phyloP scores from a whole-genome alignment of 192 early-diverging fungal genomes.

The Mortierella antarctica region DNA sequence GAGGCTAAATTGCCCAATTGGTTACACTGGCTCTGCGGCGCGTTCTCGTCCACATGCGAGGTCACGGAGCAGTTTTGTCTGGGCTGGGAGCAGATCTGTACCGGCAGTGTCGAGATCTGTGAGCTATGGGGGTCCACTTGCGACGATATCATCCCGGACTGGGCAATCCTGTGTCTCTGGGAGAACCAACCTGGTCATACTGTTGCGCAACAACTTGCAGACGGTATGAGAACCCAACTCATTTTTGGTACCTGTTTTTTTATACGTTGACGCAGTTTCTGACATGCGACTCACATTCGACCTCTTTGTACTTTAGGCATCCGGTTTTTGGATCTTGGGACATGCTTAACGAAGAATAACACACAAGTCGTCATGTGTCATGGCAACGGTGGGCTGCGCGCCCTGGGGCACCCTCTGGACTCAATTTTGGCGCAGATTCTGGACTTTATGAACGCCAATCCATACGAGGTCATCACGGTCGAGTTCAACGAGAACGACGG shows the following conservation, averaged over 20 bases:
- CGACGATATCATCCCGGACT: constrained; percentile 24
- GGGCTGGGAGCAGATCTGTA: constrained; percentile 49
- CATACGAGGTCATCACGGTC: constrained; percentile 52
- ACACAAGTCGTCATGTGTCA: constrained; percentile 48
- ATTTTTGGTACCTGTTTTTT: background rate
- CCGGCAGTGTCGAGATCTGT: constrained; percentile 37
- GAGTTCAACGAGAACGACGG: constrained; percentile 55
- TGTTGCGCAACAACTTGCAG: constrained; percentile 40
- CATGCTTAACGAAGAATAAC: constrained; percentile 45
- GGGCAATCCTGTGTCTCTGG: constrained; percentile 50
- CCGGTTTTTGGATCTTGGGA: constrained; percentile 53
- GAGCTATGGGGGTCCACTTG: constrained; percentile 42
- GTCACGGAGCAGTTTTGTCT: constrained; percentile 47
- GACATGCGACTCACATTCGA: background rate
- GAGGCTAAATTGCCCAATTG: constrained; percentile 26
- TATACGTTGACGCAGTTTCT: too few species aligned
- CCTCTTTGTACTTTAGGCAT: constrained; percentile 34
- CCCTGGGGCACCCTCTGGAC: constrained; percentile 42
- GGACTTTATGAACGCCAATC: constrained; percentile 44
- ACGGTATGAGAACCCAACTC: constrained; percentile 32
- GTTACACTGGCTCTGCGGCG: constrained; percentile 50
- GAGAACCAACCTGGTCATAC: constrained; percentile 52
- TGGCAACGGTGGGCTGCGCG: constrained; percentile 23
- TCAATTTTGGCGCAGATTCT: constrained; percentile 30
- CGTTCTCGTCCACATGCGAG: constrained; percentile 37